phyloP scores from a whole-genome alignment of 768 basidiomycete species.

The Mycena alexandri region DNA sequence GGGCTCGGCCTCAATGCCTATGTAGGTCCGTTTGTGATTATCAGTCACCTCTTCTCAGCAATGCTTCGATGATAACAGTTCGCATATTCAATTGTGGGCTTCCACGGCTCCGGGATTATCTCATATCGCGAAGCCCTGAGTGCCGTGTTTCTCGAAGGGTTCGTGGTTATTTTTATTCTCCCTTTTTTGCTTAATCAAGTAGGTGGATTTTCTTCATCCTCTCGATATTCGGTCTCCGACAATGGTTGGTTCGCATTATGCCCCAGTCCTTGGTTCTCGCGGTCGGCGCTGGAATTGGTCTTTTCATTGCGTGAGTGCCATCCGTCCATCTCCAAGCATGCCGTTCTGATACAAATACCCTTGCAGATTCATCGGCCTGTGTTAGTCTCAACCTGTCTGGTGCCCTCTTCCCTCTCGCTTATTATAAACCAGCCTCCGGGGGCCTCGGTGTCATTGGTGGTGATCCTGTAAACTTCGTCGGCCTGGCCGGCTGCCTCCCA shows the following conservation, averaged over 20 bases:
- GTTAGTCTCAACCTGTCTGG: conserved; percentile 50
- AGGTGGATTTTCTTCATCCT: conserved; percentile 88
- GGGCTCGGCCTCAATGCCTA: conserved; percentile 89
- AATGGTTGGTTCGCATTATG: conserved; percentile 92
- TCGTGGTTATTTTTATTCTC: conserved; percentile 39
- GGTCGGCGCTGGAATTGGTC: conserved; percentile 88
- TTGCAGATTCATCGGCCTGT: conserved; percentile 76
- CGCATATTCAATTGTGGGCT: conserved; percentile 89
- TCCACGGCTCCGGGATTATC: conserved; percentile 80
- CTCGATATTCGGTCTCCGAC: conserved; percentile 85
- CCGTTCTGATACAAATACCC: conserved; percentile 22
- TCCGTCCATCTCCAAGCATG: conserved; percentile 14
- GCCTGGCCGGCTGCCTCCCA: conserved; percentile 79
- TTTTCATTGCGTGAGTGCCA: conserved; percentile 82
- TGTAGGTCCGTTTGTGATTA: conserved; percentile 55
- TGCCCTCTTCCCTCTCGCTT: conserved; percentile 5
- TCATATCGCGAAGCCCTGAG: conserved; percentile 84
- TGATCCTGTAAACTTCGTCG: conserved; percentile 75
- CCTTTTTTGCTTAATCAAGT: conserved; percentile 10
- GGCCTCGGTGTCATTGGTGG: conserved; percentile 86
- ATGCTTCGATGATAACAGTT: conserved; percentile 60
- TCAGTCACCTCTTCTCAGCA: background rate
- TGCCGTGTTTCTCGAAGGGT: conserved; percentile 92
- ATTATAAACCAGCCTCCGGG: conserved; percentile 61
- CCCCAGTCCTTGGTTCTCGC: conserved; percentile 88